A percentile compares a stretch with the other conserved stretches of the same genome.
phyloP scores from a whole-genome alignment of 108 stramenopile species.

The Aurantiochytrium sp. region DNA sequence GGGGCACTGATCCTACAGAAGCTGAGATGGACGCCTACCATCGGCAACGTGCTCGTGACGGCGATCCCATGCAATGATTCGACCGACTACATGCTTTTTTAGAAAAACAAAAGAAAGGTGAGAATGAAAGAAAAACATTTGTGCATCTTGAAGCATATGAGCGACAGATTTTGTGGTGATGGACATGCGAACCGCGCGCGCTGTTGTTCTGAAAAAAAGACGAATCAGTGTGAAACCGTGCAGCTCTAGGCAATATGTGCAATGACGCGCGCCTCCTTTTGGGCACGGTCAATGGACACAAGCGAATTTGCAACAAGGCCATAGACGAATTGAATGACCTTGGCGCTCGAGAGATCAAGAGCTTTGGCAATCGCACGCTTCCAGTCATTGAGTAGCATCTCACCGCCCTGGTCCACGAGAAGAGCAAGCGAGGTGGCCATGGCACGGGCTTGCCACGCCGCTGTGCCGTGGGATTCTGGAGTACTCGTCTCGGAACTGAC shows the following conservation, averaged over 20 bases:
- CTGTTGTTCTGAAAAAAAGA: too few relatives aligned
- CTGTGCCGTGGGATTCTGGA: not conserved
- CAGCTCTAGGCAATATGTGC: not conserved
- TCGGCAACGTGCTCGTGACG: not conserved
- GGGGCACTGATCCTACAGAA: not conserved
- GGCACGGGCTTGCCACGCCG: not conserved
- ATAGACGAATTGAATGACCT: not conserved
- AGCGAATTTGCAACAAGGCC: not conserved
- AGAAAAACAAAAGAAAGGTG: too few relatives aligned
- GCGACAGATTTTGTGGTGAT: too few relatives aligned
- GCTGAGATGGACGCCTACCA: not conserved
- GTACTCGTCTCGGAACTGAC: not conserved
- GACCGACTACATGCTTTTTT: too few relatives aligned
- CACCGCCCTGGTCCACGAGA: not conserved
- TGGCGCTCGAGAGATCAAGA: not conserved
- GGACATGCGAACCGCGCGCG: too few relatives aligned
- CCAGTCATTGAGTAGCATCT: slow-evolving; percentile 7
- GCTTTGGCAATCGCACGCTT: not conserved
- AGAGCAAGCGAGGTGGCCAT: not conserved
- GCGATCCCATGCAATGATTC: not conserved
- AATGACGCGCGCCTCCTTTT: slow-evolving; percentile 10
- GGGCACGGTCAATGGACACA: not conserved
- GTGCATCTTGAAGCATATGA: too few relatives aligned
- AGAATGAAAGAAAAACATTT: too few relatives aligned
- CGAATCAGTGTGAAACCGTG: too few relatives aligned